Evolutionary conservation across 1,139 yeast species (phyloP), one percentile per base, ranked within the genome.

Genomic region (Taphrina populina): DNA sequence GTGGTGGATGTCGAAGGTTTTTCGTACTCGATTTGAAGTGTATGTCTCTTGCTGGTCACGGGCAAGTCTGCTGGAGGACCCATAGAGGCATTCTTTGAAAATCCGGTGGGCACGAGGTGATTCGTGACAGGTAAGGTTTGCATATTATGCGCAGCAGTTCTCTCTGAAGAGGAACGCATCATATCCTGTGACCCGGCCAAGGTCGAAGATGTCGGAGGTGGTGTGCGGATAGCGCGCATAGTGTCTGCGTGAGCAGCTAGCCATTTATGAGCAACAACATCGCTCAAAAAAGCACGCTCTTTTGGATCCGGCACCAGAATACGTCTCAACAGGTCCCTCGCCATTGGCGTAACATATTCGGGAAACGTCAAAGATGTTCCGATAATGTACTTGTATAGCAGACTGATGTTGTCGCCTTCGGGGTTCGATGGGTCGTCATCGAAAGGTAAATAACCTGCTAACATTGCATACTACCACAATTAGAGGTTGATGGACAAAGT

Each of bases 351-450:
- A 57, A 94, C 82, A 67, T 88, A 90, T 69, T 90, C 97, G 1
- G 98, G 98, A 71, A 92, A 92, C 2, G 96, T 92, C 65, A 92
- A 75, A 3, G 96, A 88, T 1, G 96, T 88, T 55, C 82, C 77
- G 46, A 96, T 88, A 62, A 92, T 94, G 71, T 92, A 92, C 67
- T 84, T 88, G 72, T 92, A 94, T 59, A 92, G 75, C 68, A 84
- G 83, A 26, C 92, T 88, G 65, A 92, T 92, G 70, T 92, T 95
- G 58, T 90, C 85, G 56, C 97, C 96, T 67, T 92, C 96, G 37
- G 96, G 97, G 68, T 94, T 92, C 56, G 84, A 84, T 27, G 96
- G 95, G 69, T 92, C 99, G 70, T 92, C 98, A 68, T 92, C 99
- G 75, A 88, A 92, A 1, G 99, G 99, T 61, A 92, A 76, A 68